phyloP scores from a whole-genome alignment of 2,329 filamentous ascomycete genomes.

The Diplodia corticola region DNA sequence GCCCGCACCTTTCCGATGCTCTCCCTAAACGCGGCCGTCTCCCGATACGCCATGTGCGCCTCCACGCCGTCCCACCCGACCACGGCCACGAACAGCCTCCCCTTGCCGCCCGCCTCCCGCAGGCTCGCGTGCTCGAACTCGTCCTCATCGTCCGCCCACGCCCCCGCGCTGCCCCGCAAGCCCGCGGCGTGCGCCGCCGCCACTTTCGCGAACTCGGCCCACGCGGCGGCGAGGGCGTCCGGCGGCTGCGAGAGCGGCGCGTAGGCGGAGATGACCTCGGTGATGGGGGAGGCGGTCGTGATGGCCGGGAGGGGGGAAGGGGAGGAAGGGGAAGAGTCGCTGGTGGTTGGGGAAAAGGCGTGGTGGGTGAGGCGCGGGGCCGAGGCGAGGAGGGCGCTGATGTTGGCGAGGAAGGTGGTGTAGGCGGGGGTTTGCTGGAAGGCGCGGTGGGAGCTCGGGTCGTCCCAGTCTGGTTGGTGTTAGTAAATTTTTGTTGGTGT shows the following conservation, averaged over 20 bases:
- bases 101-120: slow-evolving; percentile 30
- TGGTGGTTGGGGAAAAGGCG: slow-evolving; percentile 30
- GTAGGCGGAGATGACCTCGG: slow-evolving; percentile 51
- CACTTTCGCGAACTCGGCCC: slow-evolving; percentile 42
- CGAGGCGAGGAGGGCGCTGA: slow-evolving; percentile 34
- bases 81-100: slow-evolving; percentile 45
- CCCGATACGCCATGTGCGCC: slow-evolving; percentile 49
- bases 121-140: slow-evolving; percentile 24
- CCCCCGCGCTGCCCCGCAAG: slow-evolving; percentile 31
- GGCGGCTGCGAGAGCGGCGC: slow-evolving; percentile 39
- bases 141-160: slow-evolving; percentile 39
- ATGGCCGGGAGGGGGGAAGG: slow-evolving; percentile 29
- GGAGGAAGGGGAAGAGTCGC: no score
- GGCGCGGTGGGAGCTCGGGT: slow-evolving; percentile 39
- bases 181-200: slow-evolving; percentile 36
- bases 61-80: slow-evolving; percentile 56
- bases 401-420: slow-evolving; percentile 37
- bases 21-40: slow-evolving; percentile 48
- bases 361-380: slow-evolving; percentile 38
- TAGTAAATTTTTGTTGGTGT: no score
- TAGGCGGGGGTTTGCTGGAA: slow-evolving; percentile 45
- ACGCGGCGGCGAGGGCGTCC: slow-evolving; percentile 35
- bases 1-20: slow-evolving; percentile 46
- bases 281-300: slow-evolving; percentile 47
- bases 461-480: slow-evolving; percentile 45